These are phyloP conservation scores for Phycomyces blakesleeanus DNA, from an alignment of 192 early-diverging fungal genomes.

Conservation along the genomic window DNA sequence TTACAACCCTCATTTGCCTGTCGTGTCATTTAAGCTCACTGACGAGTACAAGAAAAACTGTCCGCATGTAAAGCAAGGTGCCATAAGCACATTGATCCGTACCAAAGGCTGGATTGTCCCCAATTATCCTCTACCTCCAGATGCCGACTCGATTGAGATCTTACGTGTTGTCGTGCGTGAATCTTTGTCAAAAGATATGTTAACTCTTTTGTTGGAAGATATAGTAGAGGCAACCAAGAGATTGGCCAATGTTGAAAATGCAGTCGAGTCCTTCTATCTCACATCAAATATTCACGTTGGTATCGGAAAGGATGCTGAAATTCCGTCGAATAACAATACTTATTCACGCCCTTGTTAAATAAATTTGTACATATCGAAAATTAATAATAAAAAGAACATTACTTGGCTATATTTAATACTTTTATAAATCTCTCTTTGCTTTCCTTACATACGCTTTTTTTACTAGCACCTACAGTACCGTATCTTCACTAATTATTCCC, in stretches of 20 bases:
- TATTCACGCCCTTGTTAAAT: conserved; percentile 1
- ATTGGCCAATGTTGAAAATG: background rate
- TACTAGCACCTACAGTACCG: no score
- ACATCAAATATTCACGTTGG: background rate
- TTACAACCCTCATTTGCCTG: conserved; percentile 55
- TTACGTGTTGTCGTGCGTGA: conserved; percentile 55
- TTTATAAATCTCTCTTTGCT: background rate
- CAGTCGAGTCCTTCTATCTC: background rate
- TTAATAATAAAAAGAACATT: background rate
- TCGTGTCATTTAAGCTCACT: conserved; percentile 61
- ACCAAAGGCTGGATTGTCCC: conserved; percentile 61
- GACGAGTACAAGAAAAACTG: conserved; percentile 48
- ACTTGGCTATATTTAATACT: no score
- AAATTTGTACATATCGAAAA: background rate
- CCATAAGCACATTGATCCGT: conserved; percentile 46
- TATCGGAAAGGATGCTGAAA: no score
- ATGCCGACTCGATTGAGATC: conserved; percentile 35
- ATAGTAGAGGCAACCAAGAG: background rate
- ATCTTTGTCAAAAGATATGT: conserved; percentile 20
- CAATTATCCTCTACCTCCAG: conserved; percentile 55
- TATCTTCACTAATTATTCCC: no score
- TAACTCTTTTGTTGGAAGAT: background rate
- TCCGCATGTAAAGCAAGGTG: conserved; percentile 52
- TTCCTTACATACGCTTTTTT: no score
- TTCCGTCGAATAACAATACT: background rate